Base-by-base conservation (phyloP, 1,284 basidiomycete species). In the Boletus mariae region DNA sequence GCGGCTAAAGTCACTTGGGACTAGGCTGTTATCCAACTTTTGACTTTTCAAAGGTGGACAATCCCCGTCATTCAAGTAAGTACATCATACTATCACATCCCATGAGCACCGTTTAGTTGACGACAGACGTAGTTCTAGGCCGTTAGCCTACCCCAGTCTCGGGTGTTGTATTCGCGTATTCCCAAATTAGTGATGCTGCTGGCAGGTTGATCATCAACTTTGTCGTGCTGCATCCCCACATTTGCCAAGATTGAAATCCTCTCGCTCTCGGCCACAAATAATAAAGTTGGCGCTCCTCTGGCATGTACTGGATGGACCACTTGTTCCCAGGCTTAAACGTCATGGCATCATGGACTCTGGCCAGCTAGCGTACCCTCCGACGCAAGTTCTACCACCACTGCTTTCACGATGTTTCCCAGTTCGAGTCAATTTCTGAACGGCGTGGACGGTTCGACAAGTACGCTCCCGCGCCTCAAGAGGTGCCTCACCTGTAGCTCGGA, bases 401-500 rank as follows among this genome's bases (percentile, higher is more conserved):
- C 25, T 17, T 20, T 38, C 44, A 32, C 25, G 15, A 61, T 61
- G 56, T 46, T 53, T 43, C 17, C 61, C 34, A 49, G 50, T 37
- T 26, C 59, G n/a, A 52, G 44, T 37, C 56, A 49, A 37, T 47
- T 34, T 32, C 29, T 47, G 51, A 45, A 13, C 15, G 37, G 20
- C 15, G 17, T 28, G 23, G 52, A 49, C 15, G 47, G 51, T 23
- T 53, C 54, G 28, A 44, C 53, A 1, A 50, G 41, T 13, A 47
- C 45, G n/a, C 41, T 49, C 40, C 41, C 45, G 7, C 40, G 13
- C 9, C 52, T 32, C 23, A 41, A 44, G 20, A 57, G 61, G 40
- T 61, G 60, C 13, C 35, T 35, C 4, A 51, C 47, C 11, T 63
- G 60, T 35, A 23, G 52, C n/a, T 48, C 54, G 5, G 43, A 45